Base-by-base conservation (phyloP, 1,139 yeast genomes). In the Kodamaea sp. region DNA sequence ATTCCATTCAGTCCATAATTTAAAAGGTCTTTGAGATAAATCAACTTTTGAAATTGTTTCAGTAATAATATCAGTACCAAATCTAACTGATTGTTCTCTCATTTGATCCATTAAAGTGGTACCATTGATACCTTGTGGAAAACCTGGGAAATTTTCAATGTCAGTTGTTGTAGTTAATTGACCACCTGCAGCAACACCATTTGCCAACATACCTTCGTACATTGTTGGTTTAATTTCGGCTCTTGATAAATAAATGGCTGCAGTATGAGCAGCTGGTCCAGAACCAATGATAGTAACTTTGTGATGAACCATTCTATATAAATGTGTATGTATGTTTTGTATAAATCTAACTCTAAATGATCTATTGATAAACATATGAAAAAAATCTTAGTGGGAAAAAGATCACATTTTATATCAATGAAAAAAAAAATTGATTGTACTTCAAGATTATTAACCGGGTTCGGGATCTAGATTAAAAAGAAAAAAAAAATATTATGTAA, bases 241-340 rank as follows among this genome's bases (percentile, higher is more conserved):
- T 66, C 98, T 82, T 26, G 97, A 83, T 45, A 92, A 75, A 67
- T 92, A 92, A 64, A 92, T 87, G 52, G 98, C 98, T 37, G 98
- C 98, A 34, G 98, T 92, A 74, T 92, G 97, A 41, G 97, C 98
- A 45, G 98, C 98, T 40, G 98, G 98, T 53, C 98, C 98, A 38
- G 97, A 90, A 35, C 97, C 97, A 49, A 90, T 84, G 56, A 90
- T 88, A 38, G 95, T 88, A 48, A 89, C 96, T 68, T 75, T 79
- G 70, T 86, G 81, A 66, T 89, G 96, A 54, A 78, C 85, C 89
- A 82, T 83, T 75, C 74, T 79, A 24, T 25, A 22, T 12, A 34
- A 31, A 9, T 27, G 32, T 28, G 24, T 32, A 24, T 27, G 11
- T 12, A 8, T n/a, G n/a, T 26, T 36, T 39, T 27, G 33, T 27